Conservation (phyloP, 2,329 filamentous ascomycete genomes). For the Bipolaris oryzae region DNA sequence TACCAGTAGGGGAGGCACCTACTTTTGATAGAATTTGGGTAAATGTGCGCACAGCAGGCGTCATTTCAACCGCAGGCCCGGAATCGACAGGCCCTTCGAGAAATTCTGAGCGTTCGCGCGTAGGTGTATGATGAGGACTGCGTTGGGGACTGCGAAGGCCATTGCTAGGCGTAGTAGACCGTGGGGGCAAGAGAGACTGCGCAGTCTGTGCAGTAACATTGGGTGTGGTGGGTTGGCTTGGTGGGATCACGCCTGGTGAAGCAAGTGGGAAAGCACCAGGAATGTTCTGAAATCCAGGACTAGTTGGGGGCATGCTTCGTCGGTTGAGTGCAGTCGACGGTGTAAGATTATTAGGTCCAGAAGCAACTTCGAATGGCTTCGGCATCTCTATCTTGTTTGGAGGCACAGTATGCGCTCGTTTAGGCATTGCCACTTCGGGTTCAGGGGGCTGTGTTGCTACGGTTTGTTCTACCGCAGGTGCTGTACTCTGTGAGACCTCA, state of each 20-base stretch:
- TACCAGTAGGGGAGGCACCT: slow-evolving; percentile 66
- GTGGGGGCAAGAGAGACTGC: slow-evolving; percentile 28
- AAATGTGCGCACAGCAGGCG: slow-evolving; percentile 43
- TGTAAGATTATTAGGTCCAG: neutral
- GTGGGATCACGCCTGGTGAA: slow-evolving; percentile 49
- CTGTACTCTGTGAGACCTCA: slow-evolving; percentile 3
- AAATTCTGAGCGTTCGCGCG: slow-evolving; percentile 42
- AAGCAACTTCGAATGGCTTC: slow-evolving; percentile 19
- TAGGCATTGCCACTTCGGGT: slow-evolving; percentile 16
- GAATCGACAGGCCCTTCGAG: slow-evolving; percentile 40
- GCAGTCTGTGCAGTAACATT: slow-evolving; percentile 25
- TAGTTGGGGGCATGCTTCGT: slow-evolving; percentile 31
- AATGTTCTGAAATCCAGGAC: slow-evolving; percentile 33
- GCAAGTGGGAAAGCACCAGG: slow-evolving; percentile 69
- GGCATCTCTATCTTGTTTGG: slow-evolving; percentile 36
- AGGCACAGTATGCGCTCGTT: slow-evolving; percentile 29
- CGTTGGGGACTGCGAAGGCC: slow-evolving; percentile 17
- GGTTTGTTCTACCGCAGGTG: slow-evolving; percentile 12
- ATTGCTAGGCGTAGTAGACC: slow-evolving; percentile 19
- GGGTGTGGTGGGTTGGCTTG: slow-evolving; percentile 49
- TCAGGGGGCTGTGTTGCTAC: slow-evolving; percentile 15
- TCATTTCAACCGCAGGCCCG: slow-evolving; percentile 29
- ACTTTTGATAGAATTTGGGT: slow-evolving; percentile 46
- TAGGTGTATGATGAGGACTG: slow-evolving; percentile 37
- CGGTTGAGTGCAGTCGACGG: slow-evolving; percentile 20